Conservation (phyloP, 2,329 filamentous ascomycete species). For the Fusarium sp. region DNA sequence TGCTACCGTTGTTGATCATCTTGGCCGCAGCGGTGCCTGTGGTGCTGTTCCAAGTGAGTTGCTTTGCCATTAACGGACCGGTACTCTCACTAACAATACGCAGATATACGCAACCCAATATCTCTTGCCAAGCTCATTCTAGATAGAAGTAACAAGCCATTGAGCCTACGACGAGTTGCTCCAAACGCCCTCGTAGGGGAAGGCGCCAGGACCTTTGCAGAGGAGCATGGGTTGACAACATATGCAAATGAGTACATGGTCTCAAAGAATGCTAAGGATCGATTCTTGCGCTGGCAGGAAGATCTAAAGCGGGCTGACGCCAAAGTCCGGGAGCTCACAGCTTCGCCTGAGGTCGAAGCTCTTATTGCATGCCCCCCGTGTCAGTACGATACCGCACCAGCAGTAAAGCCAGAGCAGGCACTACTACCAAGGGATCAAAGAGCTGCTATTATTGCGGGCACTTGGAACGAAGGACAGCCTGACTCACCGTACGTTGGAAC, state of each 20-base stretch:
- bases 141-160: constrained; percentile 78
- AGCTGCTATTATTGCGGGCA: constrained; percentile 67
- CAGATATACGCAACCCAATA: constrained; percentile 94
- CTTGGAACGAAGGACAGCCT: constrained; percentile 74
- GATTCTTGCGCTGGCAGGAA: constrained; percentile 82
- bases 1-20: constrained; percentile 91
- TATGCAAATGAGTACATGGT: constrained; percentile 82
- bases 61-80: neutral
- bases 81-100: constrained; percentile 3
- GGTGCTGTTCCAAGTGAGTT: constrained; percentile 88
- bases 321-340: constrained; percentile 53
- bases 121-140: constrained; percentile 86
- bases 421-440: constrained; percentile 61
- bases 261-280: constrained; percentile 82
- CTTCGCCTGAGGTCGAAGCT: constrained; percentile 27
- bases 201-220: constrained; percentile 89
- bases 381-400: constrained; percentile 53
- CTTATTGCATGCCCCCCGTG: constrained; percentile 45
- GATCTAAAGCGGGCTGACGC: constrained; percentile 76
- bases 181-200: constrained; percentile 91
- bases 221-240: constrained; percentile 79
- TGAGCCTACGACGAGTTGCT: constrained; percentile 90
- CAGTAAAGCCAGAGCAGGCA: constrained; percentile 45
- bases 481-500: constrained; percentile 64
- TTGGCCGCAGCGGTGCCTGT: constrained; percentile 91